These are phyloP conservation scores for Rhizophora mangle DNA, from an alignment of 345 rosid species.

Conservation along the genomic window DNA sequence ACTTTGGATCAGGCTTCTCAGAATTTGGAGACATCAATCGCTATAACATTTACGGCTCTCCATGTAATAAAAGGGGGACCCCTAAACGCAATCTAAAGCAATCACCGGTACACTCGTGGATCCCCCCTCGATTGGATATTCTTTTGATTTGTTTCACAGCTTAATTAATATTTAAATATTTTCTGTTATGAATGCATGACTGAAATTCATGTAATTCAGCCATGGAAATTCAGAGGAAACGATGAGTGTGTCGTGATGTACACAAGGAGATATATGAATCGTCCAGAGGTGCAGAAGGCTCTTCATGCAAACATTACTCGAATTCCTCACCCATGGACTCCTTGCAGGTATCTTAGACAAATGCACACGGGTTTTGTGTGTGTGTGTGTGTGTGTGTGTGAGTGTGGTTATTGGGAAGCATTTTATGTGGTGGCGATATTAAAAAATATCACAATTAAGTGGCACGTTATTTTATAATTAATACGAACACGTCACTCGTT, in stretches of 20 bases:
- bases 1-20: slow-evolving; percentile 40
- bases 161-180: too few relatives aligned
- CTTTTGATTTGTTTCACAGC: too few relatives aligned
- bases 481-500: too few relatives aligned
- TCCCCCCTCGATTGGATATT: not conserved
- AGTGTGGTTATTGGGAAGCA: too few relatives aligned
- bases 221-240: slow-evolving; percentile 69
- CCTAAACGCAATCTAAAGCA: slow-evolving; percentile 16
- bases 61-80: slow-evolving; percentile 34
- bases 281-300: slow-evolving; percentile 57
- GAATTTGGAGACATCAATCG: slow-evolving; percentile 53
- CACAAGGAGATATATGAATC: slow-evolving; percentile 59
- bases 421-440: too few relatives aligned
- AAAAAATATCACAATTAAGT: too few relatives aligned
- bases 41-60: slow-evolving; percentile 50
- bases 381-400: too few relatives aligned
- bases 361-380: not conserved
- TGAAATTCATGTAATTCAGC: slow-evolving; percentile 28
- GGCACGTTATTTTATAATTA: too few relatives aligned
- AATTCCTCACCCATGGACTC: slow-evolving; percentile 39
- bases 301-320: slow-evolving; percentile 55
- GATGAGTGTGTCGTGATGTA: slow-evolving; percentile 58
- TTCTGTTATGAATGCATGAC: too few relatives aligned
- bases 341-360: slow-evolving; percentile 49
- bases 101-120: slow-evolving; percentile 25